A percentile compares a stretch with the other conserved stretches of the same genome.
These are phyloP conservation scores for Dujonia santamariae DNA, from an alignment of 1,139 yeast genomes.

Conservation along the genomic window DNA sequence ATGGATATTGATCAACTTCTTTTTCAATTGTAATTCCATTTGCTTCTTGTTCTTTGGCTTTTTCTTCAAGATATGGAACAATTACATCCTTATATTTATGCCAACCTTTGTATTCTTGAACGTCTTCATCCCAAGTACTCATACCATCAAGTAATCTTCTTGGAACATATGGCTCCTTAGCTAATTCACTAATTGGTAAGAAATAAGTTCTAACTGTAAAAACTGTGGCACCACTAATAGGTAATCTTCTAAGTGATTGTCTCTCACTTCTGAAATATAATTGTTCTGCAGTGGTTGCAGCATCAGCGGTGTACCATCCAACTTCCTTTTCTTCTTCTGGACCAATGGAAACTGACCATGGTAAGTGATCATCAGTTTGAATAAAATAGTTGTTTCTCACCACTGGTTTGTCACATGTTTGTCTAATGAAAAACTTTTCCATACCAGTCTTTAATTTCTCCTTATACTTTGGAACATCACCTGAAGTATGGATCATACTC, in stretches of 20 bases:
- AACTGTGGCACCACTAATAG: slow-evolving; percentile 55
- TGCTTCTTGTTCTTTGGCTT: slow-evolving; percentile 50
- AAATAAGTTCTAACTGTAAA: slow-evolving; percentile 67
- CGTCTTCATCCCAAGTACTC: slow-evolving; percentile 56
- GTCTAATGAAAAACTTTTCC: slow-evolving; percentile 60
- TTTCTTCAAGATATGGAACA: slow-evolving; percentile 51
- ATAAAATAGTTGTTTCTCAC: slow-evolving; percentile 65
- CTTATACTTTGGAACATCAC: slow-evolving; percentile 64
- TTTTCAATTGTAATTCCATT: slow-evolving; percentile 31
- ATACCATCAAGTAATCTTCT: slow-evolving; percentile 57
- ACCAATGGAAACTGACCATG: slow-evolving; percentile 66
- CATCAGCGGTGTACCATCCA: slow-evolving; percentile 59
- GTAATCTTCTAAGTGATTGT: slow-evolving; percentile 66
- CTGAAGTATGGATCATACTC: slow-evolving; percentile 56
- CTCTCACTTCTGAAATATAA: slow-evolving; percentile 63
- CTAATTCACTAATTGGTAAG: slow-evolving; percentile 49
- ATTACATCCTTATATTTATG: slow-evolving; percentile 50
- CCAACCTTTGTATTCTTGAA: slow-evolving; percentile 57
- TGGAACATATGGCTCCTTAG: slow-evolving; percentile 59
- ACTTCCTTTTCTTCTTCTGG: slow-evolving; percentile 48
- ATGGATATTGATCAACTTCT: slow-evolving; percentile 44
- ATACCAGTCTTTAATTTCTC: slow-evolving; percentile 57
- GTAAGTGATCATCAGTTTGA: slow-evolving; percentile 60
- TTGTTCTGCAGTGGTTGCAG: slow-evolving; percentile 42
- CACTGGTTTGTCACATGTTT: slow-evolving; percentile 55